Evolutionary conservation across 2,329 filamentous ascomycete genomes (phyloP).

Genomic region (Xylaria polymorpha): DNA sequence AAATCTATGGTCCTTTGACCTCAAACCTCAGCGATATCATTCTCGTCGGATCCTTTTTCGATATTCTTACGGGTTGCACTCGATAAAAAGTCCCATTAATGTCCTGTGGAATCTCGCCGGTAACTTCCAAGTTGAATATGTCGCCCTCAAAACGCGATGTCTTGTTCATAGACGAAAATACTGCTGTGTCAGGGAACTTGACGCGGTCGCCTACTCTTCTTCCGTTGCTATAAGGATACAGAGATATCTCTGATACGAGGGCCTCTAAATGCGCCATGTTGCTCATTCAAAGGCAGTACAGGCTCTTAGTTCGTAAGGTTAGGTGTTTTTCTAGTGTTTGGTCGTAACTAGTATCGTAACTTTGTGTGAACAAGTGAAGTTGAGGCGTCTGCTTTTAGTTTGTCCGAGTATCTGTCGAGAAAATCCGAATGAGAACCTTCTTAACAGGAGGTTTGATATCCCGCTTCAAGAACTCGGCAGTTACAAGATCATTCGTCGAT

Average conservation of each 20-base stretch:
- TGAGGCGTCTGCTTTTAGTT: background rate
- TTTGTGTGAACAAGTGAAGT: background rate
- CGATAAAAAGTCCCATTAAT: slow-evolving; percentile 62
- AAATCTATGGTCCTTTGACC: slow-evolving; percentile 58
- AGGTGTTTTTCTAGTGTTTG: background rate
- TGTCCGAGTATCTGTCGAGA: background rate
- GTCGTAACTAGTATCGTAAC: background rate
- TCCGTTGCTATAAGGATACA: slow-evolving; percentile 50
- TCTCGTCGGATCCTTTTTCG: background rate
- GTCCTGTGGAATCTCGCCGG: slow-evolving; percentile 56
- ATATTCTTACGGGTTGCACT: slow-evolving; percentile 56
- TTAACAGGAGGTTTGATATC: slow-evolving; percentile 11
- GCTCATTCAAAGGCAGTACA: background rate
- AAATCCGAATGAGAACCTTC: background rate
- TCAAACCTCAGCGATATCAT: slow-evolving; percentile 1
- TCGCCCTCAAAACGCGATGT: slow-evolving; percentile 56
- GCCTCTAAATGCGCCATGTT: slow-evolving; percentile 54
- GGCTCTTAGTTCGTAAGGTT: background rate
- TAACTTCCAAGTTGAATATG: slow-evolving; percentile 55
- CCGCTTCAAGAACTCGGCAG: slow-evolving; percentile 33
- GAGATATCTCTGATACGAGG: slow-evolving; percentile 49
- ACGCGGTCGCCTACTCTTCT: slow-evolving; percentile 44
- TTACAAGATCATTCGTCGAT: slow-evolving; percentile 12
- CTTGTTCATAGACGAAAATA: slow-evolving; percentile 54
- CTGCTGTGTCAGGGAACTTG: slow-evolving; percentile 51